phyloP scores from a whole-genome alignment of 2,329 filamentous ascomycete species.

The Ophiostoma ulmi region DNA sequence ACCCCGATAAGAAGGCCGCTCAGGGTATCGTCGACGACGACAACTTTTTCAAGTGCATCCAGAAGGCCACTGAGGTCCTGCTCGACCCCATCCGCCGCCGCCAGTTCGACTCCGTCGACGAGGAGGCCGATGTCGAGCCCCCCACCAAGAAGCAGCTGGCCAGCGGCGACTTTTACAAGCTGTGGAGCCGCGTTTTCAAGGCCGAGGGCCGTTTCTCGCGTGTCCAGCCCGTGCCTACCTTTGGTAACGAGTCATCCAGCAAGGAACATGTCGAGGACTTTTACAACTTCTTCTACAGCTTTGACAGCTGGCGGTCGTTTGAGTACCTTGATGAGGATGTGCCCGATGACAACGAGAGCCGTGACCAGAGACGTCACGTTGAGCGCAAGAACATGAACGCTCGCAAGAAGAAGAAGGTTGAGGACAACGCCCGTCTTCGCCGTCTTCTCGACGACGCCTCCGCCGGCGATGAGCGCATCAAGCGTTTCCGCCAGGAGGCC shows the following conservation, averaged over 20 bases:
- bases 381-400: slow-evolving; percentile 98
- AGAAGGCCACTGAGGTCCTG: slow-evolving; percentile 92
- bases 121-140: slow-evolving; percentile 85
- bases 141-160: slow-evolving; percentile 80
- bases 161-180: slow-evolving; percentile 90
- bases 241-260: slow-evolving; percentile 77
- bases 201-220: slow-evolving; percentile 91
- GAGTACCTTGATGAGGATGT: slow-evolving; percentile 99
- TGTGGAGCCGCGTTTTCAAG: slow-evolving; percentile 87
- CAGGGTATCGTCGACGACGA: slow-evolving; percentile 84
- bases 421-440: slow-evolving; percentile 87
- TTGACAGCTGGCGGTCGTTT: slow-evolving; percentile 95
- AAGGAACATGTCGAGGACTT: slow-evolving; percentile 90
- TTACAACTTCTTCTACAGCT: slow-evolving; percentile 99
- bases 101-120: slow-evolving; percentile 95
- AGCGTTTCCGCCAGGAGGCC: slow-evolving; percentile 89
- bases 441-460: slow-evolving; percentile 84
- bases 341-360: slow-evolving; percentile 96
- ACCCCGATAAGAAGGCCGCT: slow-evolving; percentile 98
- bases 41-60: slow-evolving; percentile 99
- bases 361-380: slow-evolving; percentile 96
- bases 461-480: slow-evolving; percentile 87
- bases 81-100: slow-evolving; percentile 86
- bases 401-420: slow-evolving; percentile 98
- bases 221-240: slow-evolving; percentile 75